These are phyloP conservation scores for Sphagnum contortum DNA, from an alignment of 225 moss, liverwort and hornwort species.

Conservation along the genomic window DNA sequence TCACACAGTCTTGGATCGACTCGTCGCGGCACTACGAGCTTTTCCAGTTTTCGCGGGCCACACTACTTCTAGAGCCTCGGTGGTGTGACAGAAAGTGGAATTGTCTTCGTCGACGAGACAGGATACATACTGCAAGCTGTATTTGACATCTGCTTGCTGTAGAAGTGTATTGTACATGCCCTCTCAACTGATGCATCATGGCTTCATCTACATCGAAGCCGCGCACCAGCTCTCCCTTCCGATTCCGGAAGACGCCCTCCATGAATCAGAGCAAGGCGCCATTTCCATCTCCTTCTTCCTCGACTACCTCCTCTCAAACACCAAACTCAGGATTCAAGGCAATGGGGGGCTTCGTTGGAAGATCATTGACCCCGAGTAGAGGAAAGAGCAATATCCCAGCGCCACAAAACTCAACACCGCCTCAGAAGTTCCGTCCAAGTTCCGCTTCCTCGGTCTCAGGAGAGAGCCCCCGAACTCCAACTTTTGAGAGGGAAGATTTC, in stretches of 20 bases:
- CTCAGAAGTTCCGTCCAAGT: conserved; percentile 63
- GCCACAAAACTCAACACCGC: conserved; percentile 33
- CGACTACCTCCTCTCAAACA: conserved; percentile 29
- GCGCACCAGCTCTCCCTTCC: conserved; percentile 53
- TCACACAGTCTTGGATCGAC: no score
- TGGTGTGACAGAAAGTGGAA: no score
- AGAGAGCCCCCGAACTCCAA: conserved; percentile 77
- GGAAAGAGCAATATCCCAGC: conserved; percentile 34
- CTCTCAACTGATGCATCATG: background rate
- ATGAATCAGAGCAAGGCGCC: conserved; percentile 32
- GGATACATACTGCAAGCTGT: no score
- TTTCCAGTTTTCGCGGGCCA: no score
- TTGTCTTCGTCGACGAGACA: no score
- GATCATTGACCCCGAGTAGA: conserved; percentile 37
- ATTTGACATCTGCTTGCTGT: no score
- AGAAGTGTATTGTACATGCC: no score
- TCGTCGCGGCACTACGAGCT: no score
- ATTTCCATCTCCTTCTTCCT: conserved; percentile 36
- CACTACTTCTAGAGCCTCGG: no score
- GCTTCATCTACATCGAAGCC: conserved; percentile 42
- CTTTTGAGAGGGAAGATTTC: conserved; percentile 67
- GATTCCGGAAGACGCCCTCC: conserved; percentile 39
- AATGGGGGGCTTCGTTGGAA: conserved; percentile 23
- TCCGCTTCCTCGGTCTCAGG: conserved; percentile 12
- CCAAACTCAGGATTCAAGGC: conserved; percentile 42